These are phyloP conservation scores for Candida ipomoeae DNA, from an alignment of 805 yeast species.

Conservation along the genomic window DNA sequence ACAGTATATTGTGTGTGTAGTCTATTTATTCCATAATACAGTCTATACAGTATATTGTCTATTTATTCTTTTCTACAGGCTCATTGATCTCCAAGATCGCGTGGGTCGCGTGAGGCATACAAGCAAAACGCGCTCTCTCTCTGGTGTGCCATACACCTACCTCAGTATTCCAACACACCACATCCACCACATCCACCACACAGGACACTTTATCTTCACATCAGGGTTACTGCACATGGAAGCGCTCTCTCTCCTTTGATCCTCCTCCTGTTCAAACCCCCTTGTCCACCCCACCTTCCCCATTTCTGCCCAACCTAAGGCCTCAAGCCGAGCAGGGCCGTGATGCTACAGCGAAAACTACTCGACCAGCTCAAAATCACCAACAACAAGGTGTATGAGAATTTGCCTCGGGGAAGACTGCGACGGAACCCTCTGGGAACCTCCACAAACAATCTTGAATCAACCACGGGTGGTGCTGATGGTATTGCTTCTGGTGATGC, in stretches of 20 bases:
- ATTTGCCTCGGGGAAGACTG: constrained; percentile 13
- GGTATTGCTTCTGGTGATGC: too few species aligned
- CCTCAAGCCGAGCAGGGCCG: neutral
- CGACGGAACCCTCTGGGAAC: constrained; percentile 7
- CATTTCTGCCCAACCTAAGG: neutral
- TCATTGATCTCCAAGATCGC: neutral
- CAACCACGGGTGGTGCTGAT: too few species aligned
- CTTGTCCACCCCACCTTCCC: neutral
- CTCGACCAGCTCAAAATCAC: constrained; percentile 18
- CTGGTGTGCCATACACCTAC: neutral
- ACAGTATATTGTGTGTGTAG: too few species aligned
- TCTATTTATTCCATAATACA: too few species aligned
- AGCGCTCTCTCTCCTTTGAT: neutral
- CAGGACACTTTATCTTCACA: neutral
- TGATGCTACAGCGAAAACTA: constrained; percentile 11
- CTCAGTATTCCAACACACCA: neutral
- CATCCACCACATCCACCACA: neutral
- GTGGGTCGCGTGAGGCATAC: constrained; percentile 5
- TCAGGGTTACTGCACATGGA: neutral
- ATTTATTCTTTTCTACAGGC: too few species aligned
- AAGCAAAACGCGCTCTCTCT: constrained; percentile 5
- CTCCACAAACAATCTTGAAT: neutral
- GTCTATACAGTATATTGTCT: too few species aligned
- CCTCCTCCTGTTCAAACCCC: neutral
- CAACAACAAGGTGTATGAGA: constrained; percentile 17